Base-by-base conservation (phyloP, 148 eudicot genomes). In the Mesembryanthemum crystallinum region DNA sequence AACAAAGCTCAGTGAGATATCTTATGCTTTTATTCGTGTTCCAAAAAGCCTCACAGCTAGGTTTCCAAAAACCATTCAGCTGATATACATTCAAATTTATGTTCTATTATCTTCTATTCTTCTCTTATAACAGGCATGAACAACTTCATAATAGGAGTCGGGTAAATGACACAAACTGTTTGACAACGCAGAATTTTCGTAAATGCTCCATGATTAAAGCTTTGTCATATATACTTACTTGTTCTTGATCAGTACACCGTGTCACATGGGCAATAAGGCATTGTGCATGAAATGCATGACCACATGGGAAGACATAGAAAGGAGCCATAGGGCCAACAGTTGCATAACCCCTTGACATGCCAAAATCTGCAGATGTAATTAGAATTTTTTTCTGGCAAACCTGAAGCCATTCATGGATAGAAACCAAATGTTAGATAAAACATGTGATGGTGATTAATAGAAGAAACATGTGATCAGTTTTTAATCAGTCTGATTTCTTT, bases 291-390 rank as follows among this genome's bases (percentile, higher is more conserved):
- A 95, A 95, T 51, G 94, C 85, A 86, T 95, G 97, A 54, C 97
- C 94, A 80, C 98, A 95, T 30, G 99, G 99, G 64, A 95, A 95
- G 62, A 95, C 98, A 85, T 92, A 95, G 83, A 95, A 95, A 83
- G 98, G 99, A 77, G 97, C 91, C 91, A 92, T 92, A n/a, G 94
- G 82, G 54, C 98, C 98, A 74, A 88, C 85, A 78, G 98, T 84
- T 25, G 94, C 79, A 84, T 92, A 92, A 57, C 90, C 89, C 85
- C 94, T 87, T 72, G 87, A 79, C 83, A 87, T 78, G 54, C 89
- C 87, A 79, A 84, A 82, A 47, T 95, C 98, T 73, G 88, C 87
- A 24, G 87, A 89, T 1, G 86, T 75, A 80, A 83, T 87, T 76
- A 95, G 76, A 69, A 95, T 92, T 85, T 88, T 91, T 74, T 82